A percentile compares a stretch with the other conserved stretches of the same genome.
These are phyloP conservation scores for Ramularia endophylla DNA, from an alignment of 2,329 filamentous ascomycete species.

Conservation along the genomic window DNA sequence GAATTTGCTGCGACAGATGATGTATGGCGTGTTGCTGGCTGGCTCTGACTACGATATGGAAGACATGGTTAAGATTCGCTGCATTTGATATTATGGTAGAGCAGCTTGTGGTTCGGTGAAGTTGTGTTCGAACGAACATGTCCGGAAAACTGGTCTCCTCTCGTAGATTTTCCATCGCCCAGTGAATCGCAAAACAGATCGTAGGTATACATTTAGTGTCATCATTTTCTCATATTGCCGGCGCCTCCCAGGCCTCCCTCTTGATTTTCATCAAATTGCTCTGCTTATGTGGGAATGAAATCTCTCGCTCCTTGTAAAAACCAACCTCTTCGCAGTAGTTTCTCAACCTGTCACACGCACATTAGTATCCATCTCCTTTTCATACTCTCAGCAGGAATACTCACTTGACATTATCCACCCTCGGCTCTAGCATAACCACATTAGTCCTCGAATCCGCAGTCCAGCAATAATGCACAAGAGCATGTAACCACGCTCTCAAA, in stretches of 20 bases:
- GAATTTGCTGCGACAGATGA: too few relatives aligned
- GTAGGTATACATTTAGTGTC: not conserved
- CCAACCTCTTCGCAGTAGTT: slow-evolving; percentile 65
- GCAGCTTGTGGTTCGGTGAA: too few relatives aligned
- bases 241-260: slow-evolving; percentile 73
- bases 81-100: too few relatives aligned
- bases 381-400: slow-evolving; percentile 28
- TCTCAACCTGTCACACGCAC: slow-evolving; percentile 51
- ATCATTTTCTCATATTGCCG: slow-evolving; percentile 31
- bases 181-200: too few relatives aligned
- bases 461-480: slow-evolving; percentile 81
- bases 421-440: slow-evolving; percentile 77
- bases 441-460: slow-evolving; percentile 73
- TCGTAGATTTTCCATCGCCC: too few relatives aligned
- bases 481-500: slow-evolving; percentile 74
- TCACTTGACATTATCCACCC: slow-evolving; percentile 85
- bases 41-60: too few relatives aligned
- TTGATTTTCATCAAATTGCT: slow-evolving; percentile 76
- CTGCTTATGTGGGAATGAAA: slow-evolving; percentile 88
- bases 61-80: too few relatives aligned
- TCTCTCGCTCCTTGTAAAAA: slow-evolving; percentile 80
- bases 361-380: slow-evolving; percentile 2
- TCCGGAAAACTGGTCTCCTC: too few relatives aligned
- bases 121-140: too few relatives aligned
- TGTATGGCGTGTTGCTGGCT: too few relatives aligned